Base-by-base conservation (phyloP, 805 yeast species). In the Yarrowia phangngaensis region DNA sequence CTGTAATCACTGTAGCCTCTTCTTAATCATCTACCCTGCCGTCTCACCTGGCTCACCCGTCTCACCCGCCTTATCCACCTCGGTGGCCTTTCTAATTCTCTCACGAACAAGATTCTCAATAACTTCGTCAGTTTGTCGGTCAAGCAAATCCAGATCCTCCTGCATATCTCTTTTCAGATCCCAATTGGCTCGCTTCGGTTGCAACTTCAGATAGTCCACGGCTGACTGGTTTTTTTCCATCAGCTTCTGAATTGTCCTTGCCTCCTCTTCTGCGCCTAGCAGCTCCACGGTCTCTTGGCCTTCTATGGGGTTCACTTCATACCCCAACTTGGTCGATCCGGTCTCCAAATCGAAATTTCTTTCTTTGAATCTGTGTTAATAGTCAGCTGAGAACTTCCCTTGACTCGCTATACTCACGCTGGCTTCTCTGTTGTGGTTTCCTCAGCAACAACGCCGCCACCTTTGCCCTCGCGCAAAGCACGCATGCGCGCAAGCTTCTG, bases 121-220 rank as follows among this genome's bases (percentile, higher is more conserved):
- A 1, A 67, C 69, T n/a, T 58, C 60, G 33, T 75, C 70, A 0
- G 81, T 78, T 38, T 65, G 59, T 19, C 63, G 61, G 2, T 68
- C 63, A n/a, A 75, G 55, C 4, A 63, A 54, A 9, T 66, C 65
- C 38, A 74, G 41, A 28, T 69, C 66, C 0, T 63, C 65, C 24
- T 64, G 59, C 7, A 77, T 52, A 51, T 69, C 72, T 13, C 65
- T 56, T 24, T 45, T 45, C 26, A 45, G 20, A 33, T 45, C 50
- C 50, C 50, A 45, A 17, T 45, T 45, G 23, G 50, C 50, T 3
- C 50, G 38, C 12, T 45, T 45, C 2, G 50, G 47, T 8, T 53
- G 40, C 23, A 60, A 32, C 14, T 60, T 58, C 9, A 61, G 51
- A 11, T 35, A 22, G 19, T 40, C 53, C 15, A 29, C 34, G 7